Percentiles rank a stretch among this genome's conserved stretches.
These are phyloP conservation scores for Skeletonema potamos DNA, from an alignment of 108 stramenopile genomes.

Conservation along the genomic window DNA sequence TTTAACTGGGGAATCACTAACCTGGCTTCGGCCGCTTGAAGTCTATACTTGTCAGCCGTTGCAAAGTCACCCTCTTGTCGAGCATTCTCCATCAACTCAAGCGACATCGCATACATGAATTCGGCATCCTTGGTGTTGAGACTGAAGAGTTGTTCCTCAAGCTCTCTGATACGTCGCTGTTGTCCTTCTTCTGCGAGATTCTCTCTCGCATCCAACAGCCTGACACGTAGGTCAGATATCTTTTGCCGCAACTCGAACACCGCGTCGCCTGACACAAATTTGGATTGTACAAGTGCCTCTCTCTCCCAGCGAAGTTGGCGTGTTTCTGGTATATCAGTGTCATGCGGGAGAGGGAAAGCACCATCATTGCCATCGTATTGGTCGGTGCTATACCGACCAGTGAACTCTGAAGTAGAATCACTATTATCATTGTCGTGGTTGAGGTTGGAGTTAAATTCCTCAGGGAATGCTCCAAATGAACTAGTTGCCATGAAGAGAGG, in stretches of 20 bases:
- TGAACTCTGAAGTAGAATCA: background rate
- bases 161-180: conserved; percentile 25
- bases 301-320: conserved; percentile 15
- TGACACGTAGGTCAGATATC: conserved; percentile 44
- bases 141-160: conserved; percentile 48
- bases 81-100: conserved; percentile 51
- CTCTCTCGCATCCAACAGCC: background rate
- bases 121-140: conserved; percentile 71
- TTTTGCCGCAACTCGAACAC: conserved; percentile 52
- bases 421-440: background rate
- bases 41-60: conserved; percentile 24
- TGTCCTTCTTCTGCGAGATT: background rate
- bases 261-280: conserved; percentile 59
- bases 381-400: background rate
- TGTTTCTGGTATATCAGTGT: background rate
- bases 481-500: background rate
- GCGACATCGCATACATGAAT: conserved; percentile 55
- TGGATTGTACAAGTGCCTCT: conserved; percentile 14
- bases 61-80: conserved; percentile 27
- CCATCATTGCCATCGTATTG: background rate
- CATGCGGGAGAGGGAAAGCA: background rate
- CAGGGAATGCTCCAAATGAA: background rate
- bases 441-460: background rate
- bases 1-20: conserved; percentile 65
- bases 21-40: conserved; percentile 52